These are phyloP conservation scores for Septoria petroselini DNA, from an alignment of 2,329 filamentous ascomycete genomes.

Conservation along the genomic window DNA sequence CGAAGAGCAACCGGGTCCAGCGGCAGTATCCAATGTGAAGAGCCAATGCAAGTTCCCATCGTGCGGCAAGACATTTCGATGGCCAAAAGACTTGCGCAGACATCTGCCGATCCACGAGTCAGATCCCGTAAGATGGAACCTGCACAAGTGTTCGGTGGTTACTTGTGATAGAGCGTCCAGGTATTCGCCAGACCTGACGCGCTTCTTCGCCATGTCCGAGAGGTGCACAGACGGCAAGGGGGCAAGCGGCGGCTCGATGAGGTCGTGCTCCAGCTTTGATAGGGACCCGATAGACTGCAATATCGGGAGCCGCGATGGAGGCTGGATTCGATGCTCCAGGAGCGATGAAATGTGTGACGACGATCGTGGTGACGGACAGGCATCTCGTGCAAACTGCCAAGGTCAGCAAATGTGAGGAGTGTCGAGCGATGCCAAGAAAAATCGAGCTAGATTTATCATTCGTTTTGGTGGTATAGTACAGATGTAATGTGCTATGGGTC, in stretches of 20 bases:
- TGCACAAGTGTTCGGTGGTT: background rate
- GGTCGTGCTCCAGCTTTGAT: too few relatives aligned
- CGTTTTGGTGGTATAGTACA: conserved; percentile 3
- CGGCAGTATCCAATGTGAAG: background rate
- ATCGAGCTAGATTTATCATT: background rate
- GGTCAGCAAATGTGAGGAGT: background rate
- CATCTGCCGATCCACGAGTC: background rate
- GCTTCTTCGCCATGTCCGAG: background rate
- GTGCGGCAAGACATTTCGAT: background rate
- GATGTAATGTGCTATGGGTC: background rate
- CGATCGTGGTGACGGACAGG: too few relatives aligned
- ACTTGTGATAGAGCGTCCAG: background rate
- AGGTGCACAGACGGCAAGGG: background rate
- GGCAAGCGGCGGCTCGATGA: background rate
- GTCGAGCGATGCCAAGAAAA: background rate
- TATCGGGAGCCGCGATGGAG: too few relatives aligned
- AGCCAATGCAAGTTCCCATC: background rate
- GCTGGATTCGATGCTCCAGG: too few relatives aligned
- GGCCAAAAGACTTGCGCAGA: background rate
- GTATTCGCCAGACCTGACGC: background rate
- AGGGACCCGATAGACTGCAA: too few relatives aligned
- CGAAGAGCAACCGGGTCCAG: too few relatives aligned
- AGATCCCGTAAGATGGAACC: background rate
- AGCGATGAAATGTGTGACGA: too few relatives aligned
- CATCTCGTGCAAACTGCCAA: background rate